Percentiles rank a stretch among this genome's conserved stretches.
Evolutionary conservation across 129 eudicot species (phyloP).

Genomic region (Helichrysum umbraculigerum): DNA sequence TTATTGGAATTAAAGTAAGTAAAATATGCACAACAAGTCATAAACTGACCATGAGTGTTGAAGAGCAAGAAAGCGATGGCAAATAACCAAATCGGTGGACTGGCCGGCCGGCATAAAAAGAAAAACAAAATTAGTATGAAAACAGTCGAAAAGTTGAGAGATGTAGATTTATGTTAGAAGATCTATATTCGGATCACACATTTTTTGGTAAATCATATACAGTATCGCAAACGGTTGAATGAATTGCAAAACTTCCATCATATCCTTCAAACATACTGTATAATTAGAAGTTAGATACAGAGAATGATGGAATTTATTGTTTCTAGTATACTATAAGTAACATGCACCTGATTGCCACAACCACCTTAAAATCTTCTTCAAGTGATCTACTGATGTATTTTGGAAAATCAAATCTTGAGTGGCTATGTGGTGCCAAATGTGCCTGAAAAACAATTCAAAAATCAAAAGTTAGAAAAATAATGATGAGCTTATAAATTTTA

Average conservation of each 20-base stretch:
- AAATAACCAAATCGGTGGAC: constrained; percentile 65
- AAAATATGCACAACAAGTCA: background rate
- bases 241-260: too few relatives aligned
- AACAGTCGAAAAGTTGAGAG: background rate
- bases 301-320: background rate
- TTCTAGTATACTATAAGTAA: background rate
- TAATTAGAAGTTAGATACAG: background rate
- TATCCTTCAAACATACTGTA: background rate
- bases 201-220: too few relatives aligned
- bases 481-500: too few relatives aligned
- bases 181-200: too few relatives aligned
- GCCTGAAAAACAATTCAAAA: constrained; percentile 42
- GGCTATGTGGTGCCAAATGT: constrained; percentile 63
- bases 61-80: constrained; percentile 55
- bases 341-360: constrained; percentile 60
- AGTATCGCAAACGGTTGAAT: too few relatives aligned
- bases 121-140: background rate
- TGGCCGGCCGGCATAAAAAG: background rate
- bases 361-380: constrained; percentile 70
- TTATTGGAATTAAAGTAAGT: background rate
- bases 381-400: constrained; percentile 67
- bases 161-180: too few relatives aligned
- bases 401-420: constrained; percentile 55
- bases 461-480: too few relatives aligned
- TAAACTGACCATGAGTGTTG: constrained; percentile 60